Conservation (phyloP, 208 protist genomes). For the Trypanosoma congolense region DNA sequence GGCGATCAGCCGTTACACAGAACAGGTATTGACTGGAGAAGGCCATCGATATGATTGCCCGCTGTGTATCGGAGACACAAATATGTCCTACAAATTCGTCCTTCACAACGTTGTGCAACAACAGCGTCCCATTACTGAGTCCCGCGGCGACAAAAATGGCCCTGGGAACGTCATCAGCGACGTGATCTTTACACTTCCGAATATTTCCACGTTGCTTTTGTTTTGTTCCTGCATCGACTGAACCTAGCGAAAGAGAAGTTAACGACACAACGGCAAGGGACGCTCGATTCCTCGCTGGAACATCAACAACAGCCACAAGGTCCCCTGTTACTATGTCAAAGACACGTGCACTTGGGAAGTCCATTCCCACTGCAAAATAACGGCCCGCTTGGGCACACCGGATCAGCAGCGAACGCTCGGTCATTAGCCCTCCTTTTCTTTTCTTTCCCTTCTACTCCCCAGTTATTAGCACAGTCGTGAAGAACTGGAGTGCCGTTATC, state of each 20-base stretch:
- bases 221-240: not conserved
- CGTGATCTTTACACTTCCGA: conserved; percentile 12
- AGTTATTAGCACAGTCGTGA: not conserved
- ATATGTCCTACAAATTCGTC: conserved; percentile 45
- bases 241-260: conserved; percentile 52
- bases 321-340: conserved; percentile 58
- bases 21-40: conserved; percentile 45
- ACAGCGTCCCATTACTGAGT: conserved; percentile 70
- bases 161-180: conserved; percentile 1
- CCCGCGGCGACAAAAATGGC: conserved; percentile 54
- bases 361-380: conserved; percentile 73
- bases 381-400: conserved; percentile 35
- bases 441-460: conserved; percentile 16
- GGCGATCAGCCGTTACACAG: conserved; percentile 41
- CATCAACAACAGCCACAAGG: conserved; percentile 47
- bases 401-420: conserved; percentile 66
- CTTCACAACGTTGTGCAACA: conserved; percentile 61
- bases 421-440: conserved; percentile 38
- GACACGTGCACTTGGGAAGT: conserved; percentile 74
- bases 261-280: conserved; percentile 53
- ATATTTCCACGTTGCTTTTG: not conserved
- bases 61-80: conserved; percentile 58
- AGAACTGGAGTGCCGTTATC: not conserved
- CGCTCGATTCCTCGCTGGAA: conserved; percentile 33
- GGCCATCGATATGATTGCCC: conserved; percentile 40